Evolutionary conservation across 306 rosid species (phyloP), one percentile per base, ranked within the genome.

Genomic region (Echinosophora koreensis): DNA sequence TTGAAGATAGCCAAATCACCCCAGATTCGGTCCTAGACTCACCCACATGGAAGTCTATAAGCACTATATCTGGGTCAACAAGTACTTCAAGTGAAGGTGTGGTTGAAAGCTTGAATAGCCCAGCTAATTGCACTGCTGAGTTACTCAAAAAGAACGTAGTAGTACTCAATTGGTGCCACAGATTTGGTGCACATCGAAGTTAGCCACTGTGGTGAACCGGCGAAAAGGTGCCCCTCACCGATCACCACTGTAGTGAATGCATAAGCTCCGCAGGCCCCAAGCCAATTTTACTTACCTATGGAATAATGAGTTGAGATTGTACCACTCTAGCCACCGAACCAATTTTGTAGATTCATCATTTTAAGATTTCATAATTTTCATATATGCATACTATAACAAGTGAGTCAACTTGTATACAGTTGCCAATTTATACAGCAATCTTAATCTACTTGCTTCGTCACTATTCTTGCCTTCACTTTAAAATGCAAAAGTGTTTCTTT

Each of bases 141-240:
- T 38, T 38, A 7, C 49, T 15, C 27, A 77, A 71, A 63, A 82
- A 67, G 66, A 74, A 32, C 69, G 77, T 46, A 42, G 80, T 60
- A 75, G 74, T 38, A 61, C 71, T 10, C 52, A 82, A 4, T n/a
- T 46, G 56, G 79, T 71, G 38, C 79, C 73, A 15, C 66, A 35
- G 17, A 69, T 47, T 51, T 37, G 76, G 46, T 71, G 9, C 44
- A 54, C 56, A 11, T 38, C 34, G 61, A 71, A 73, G 14, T 13
- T 66, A 22, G 14, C 70, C 34, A 22, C 60, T 18, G 66, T 46
- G 46, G 51, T 68, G 76, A 86, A 83, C 76, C 85, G 89, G 64
- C 71, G 88, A 55, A 87, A 87, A 67, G 76, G 84, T 42, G 78
- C 79, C 65, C 90, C 90, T 54, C 86, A 78, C 35, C 78, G 90